A percentile compares a stretch with the other conserved stretches of the same genome.
phyloP scores from a whole-genome alignment of 768 basidiomycete genomes.

The Suillus plorans region DNA sequence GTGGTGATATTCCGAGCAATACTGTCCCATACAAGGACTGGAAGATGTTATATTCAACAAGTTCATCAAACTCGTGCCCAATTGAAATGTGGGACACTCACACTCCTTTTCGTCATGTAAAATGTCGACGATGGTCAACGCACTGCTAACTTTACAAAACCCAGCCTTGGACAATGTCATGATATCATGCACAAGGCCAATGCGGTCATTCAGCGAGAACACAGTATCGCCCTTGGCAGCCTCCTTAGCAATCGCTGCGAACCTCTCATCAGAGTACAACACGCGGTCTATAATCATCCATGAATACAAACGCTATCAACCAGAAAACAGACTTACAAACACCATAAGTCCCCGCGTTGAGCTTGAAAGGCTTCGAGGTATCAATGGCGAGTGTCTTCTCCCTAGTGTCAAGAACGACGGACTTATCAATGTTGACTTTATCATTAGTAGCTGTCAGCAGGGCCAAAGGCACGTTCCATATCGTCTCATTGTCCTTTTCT shows the following conservation, averaged over 20 bases:
- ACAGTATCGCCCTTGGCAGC: slow-evolving; percentile 63
- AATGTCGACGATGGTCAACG: slow-evolving; percentile 68
- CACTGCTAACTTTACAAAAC: slow-evolving; percentile 70
- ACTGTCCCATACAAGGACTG: slow-evolving; percentile 82
- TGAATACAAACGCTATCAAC: slow-evolving; percentile 5
- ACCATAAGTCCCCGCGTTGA: slow-evolving; percentile 87
- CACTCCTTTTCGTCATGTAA: slow-evolving; percentile 78
- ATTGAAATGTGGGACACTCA: slow-evolving; percentile 32
- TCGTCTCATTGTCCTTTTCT: slow-evolving; percentile 81
- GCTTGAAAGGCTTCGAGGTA: slow-evolving; percentile 77
- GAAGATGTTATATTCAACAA: slow-evolving; percentile 5
- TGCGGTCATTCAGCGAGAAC: slow-evolving; percentile 82
- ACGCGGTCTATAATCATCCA: slow-evolving; percentile 63
- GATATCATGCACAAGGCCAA: slow-evolving; percentile 85
- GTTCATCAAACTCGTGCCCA: slow-evolving; percentile 2
- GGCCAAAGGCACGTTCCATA: slow-evolving; percentile 55
- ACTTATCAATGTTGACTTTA: slow-evolving; percentile 56
- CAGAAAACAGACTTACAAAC: slow-evolving; percentile 62
- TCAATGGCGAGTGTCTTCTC: slow-evolving; percentile 71
- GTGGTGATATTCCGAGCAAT: slow-evolving; percentile 55
- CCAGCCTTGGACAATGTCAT: slow-evolving; percentile 82
- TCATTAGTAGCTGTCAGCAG: slow-evolving; percentile 48
- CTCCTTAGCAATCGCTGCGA: slow-evolving; percentile 76
- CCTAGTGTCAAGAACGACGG: slow-evolving; percentile 64
- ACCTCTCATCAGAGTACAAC: slow-evolving; percentile 76